Percentiles rank a stretch among this genome's conserved stretches.
These are phyloP conservation scores for Capsicum pubescens DNA, from an alignment of 257 asterid species.

Conservation along the genomic window DNA sequence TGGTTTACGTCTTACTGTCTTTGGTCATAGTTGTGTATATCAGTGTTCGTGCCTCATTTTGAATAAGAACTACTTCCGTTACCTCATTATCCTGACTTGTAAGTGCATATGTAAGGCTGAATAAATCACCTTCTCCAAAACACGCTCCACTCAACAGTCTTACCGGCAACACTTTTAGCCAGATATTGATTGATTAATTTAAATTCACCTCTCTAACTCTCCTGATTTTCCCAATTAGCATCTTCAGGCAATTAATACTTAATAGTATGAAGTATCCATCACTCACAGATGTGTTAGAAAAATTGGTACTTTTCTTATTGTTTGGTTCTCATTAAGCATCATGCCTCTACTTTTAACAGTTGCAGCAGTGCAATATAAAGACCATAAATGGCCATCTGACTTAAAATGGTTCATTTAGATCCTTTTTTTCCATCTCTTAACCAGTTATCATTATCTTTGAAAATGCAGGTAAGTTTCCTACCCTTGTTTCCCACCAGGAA, in stretches of 20 bases:
- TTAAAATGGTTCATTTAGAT: background rate
- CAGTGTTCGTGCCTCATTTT: background rate
- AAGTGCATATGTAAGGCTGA: background rate
- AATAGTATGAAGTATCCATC: background rate
- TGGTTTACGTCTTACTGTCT: background rate
- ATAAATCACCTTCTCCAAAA: background rate
- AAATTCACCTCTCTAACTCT: background rate
- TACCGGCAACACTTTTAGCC: background rate
- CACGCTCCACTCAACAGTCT: background rate
- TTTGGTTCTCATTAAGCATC: background rate
- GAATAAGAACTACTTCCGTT: background rate
- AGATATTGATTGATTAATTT: background rate
- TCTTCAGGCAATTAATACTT: background rate
- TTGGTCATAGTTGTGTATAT: background rate
- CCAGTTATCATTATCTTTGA: background rate
- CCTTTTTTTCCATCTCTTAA: background rate
- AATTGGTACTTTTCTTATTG: background rate
- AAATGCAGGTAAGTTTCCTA: conserved; percentile 32
- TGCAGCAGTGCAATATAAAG: background rate
- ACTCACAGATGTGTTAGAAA: background rate
- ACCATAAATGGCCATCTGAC: background rate
- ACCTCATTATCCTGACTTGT: background rate
- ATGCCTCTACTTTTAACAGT: background rate
- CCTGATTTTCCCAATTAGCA: background rate
- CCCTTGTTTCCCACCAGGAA: conserved; percentile 29